A percentile compares a stretch with the other conserved stretches of the same genome.
Evolutionary conservation across 768 basidiomycete species (phyloP).

Genomic region (Hericium coralloides): DNA sequence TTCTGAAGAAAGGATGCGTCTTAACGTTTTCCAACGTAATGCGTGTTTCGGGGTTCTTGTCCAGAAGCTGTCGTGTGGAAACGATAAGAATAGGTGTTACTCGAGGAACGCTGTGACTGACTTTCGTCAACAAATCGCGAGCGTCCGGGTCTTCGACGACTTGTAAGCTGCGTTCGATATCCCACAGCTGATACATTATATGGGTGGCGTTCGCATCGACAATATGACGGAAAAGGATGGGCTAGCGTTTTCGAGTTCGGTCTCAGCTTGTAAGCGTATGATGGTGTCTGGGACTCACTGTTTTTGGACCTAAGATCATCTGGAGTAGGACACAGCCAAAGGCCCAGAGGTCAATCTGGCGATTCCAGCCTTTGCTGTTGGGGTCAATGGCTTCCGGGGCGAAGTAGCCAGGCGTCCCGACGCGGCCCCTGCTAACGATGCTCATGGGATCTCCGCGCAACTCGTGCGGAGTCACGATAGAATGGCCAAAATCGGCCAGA

Average conservation of each 20-base stretch:
- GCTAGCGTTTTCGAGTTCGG: no score
- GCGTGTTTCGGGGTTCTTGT: not conserved
- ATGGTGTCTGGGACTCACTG: not conserved
- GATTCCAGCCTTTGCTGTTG: conserved; percentile 1
- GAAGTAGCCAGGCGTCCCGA: conserved; percentile 10
- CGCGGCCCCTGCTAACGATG: not conserved
- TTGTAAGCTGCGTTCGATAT: not conserved
- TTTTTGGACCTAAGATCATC: not conserved
- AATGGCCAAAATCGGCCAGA: conserved; percentile 13
- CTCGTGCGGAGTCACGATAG: not conserved
- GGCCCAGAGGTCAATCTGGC: conserved; percentile 11
- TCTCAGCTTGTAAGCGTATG: no score
- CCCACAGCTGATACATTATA: not conserved
- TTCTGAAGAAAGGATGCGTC: not conserved
- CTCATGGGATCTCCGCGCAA: not conserved
- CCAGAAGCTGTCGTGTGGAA: not conserved
- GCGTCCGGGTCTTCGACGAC: not conserved
- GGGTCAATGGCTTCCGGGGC: conserved; percentile 8
- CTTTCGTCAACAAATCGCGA: not conserved
- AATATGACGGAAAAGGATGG: no score
- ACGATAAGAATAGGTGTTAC: no score
- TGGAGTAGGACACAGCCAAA: conserved; percentile 7
- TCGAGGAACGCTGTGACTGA: not conserved
- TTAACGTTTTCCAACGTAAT: not conserved
- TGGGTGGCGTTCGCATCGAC: not conserved